phyloP scores from a whole-genome alignment of 139 green algal genomes.

The Picochlorum sp. region DNA sequence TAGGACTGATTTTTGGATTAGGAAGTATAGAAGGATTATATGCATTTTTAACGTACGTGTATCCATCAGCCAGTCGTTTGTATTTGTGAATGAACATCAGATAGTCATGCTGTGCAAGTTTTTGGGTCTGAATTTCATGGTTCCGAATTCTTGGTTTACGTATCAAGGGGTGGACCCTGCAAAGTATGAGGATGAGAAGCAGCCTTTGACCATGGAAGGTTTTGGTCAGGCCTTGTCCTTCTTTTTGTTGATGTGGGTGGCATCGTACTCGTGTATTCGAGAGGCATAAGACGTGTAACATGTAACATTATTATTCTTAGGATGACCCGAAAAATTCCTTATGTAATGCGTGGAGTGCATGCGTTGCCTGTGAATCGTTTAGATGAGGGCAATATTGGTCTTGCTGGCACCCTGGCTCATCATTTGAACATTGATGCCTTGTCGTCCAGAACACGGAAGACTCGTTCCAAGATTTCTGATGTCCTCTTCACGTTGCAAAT shows the following conservation, averaged over 20 bases:
- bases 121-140: constrained; percentile 8
- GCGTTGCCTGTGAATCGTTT: constrained; percentile 32
- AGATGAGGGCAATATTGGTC: constrained; percentile 87
- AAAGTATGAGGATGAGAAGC: constrained; percentile 21
- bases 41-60: constrained; percentile 15
- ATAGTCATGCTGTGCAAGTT: constrained; percentile 17
- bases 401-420: constrained; percentile 72
- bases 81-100: constrained; percentile 37
- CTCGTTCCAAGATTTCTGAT: constrained; percentile 68
- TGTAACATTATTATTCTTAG: background rate
- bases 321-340: constrained; percentile 58
- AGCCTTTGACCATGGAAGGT: constrained; percentile 17
- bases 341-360: constrained; percentile 58
- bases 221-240: constrained; percentile 17
- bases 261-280: constrained; percentile 57
- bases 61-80: constrained; percentile 54
- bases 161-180: constrained; percentile 26
- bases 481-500: constrained; percentile 90
- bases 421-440: constrained; percentile 78
- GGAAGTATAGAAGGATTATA: constrained; percentile 12
- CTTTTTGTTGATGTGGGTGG: constrained; percentile 50
- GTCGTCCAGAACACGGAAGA: constrained; percentile 45
- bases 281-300: background rate
- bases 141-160: constrained; percentile 18
- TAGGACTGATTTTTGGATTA: constrained; percentile 15